Base-by-base conservation (phyloP, 768 basidiomycete species). In the Fomitopsis pulvina region DNA sequence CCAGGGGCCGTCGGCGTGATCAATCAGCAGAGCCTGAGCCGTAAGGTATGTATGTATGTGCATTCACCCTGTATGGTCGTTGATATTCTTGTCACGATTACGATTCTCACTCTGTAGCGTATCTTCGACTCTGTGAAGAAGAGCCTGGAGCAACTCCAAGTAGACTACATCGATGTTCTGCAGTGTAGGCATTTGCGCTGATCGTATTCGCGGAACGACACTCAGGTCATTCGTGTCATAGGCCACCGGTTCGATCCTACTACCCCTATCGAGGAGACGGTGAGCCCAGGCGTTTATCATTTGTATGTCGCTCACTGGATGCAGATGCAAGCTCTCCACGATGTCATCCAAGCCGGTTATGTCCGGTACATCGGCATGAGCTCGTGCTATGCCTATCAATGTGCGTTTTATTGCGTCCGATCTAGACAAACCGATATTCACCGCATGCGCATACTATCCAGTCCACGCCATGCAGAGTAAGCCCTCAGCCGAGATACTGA, bases 131-230 rank as follows among this genome's bases (percentile, higher is more conserved):
- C 79, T 0, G 77, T 85, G 29, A 80, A 82, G 57, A 66, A 68
- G 14, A 79, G 79, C 40, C 63, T 90, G 51, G 65, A 83, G 60
- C 74, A 87, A 16, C 71, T 91, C 2, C 82, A 87, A 41, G 63
- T 87, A 24, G 87, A 90, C 45, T 87, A 88, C 54, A 73, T 91
- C 57, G 89, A 90, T 58, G 66, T 89, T 1, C 66, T 88, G 7
- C 87, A 89, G 68, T 85, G 83, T 73, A 57, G 53, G 40, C 24
- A 7, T 30, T 1, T 27, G 12, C 5, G 39, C 18, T 46, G 37
- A 51, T 25, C 8, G 7, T 9, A 42, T 26, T 28, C 18, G 4
- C 4, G 9, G 41, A 28, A 43, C 45, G 37, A 50, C 39, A 32
- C n/a, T n/a, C n/a, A 40, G 47, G 12, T 45, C 46, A 47, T 46